These are phyloP conservation scores for Apiospora arundinis DNA, from an alignment of 2,329 filamentous ascomycete species.

Conservation along the genomic window DNA sequence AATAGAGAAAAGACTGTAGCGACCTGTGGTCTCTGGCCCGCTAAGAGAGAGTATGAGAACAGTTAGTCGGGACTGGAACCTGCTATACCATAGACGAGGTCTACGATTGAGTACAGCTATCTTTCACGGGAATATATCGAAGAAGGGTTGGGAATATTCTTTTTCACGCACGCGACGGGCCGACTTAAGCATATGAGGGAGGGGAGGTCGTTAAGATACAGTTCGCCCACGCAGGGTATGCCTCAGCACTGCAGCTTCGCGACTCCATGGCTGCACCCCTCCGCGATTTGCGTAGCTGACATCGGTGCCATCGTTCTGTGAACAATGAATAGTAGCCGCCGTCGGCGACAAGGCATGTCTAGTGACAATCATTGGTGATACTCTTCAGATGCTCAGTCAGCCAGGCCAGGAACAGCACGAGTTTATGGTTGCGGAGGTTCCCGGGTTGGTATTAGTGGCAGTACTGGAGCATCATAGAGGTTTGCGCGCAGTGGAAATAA, in stretches of 20 bases:
- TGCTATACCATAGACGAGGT: neutral
- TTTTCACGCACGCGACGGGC: neutral
- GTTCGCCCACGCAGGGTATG: neutral
- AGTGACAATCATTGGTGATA: neutral
- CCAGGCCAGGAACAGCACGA: neutral
- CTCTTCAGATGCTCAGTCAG: neutral
- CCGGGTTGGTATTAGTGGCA: neutral
- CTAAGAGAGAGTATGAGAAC: too few relatives aligned
- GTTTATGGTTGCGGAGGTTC: neutral
- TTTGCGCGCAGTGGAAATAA: neutral
- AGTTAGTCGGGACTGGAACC: neutral
- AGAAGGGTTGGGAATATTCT: neutral
- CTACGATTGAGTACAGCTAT: neutral
- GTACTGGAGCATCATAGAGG: neutral
- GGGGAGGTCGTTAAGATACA: neutral
- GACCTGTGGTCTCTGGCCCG: neutral
- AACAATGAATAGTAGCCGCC: neutral
- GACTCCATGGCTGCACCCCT: neutral
- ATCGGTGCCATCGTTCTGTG: neutral
- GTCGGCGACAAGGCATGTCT: neutral
- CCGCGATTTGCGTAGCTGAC: neutral
- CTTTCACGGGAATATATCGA: too few relatives aligned
- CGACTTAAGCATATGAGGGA: neutral
- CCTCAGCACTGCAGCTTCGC: neutral
- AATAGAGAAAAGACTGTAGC: neutral